Evolutionary conservation across 352 stramenopile species (phyloP), one percentile per base, ranked within the genome.

Genomic region (Globisporangium canariense): DNA sequence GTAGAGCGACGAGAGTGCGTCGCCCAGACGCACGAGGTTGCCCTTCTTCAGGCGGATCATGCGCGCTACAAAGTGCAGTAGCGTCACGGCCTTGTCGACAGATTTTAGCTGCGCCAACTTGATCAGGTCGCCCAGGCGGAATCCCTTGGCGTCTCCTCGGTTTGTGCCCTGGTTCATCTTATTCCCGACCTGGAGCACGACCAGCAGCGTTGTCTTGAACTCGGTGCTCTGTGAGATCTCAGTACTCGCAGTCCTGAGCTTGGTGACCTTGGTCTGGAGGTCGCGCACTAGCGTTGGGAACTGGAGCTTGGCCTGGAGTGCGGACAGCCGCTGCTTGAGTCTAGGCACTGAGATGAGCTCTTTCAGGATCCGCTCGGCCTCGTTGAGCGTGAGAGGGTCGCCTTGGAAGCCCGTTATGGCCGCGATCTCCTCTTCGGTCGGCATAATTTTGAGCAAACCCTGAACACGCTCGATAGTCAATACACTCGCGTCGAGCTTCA

Each of bases 361-460:
- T 64, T 93, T 94, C 14, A 94, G 64, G 18, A 93, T 79, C 0
- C 84, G 77, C 60, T 94, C 83, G 11, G 85, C 86, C 54, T 90
- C 86, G 34, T 91, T 91, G 3, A 94, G 70, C n/a, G 80, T 79
- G 41, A 76, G 62, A 1, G 71, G 66, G 30, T 91, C 83, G 8
- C 86, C 86, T 34, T 76, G 69, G 59, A 88, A 94, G 14, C 76
- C 76, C 18, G 68, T 72, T 60, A 94, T 88, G 20, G 82, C 68
- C 4, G 72, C 76, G 11, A 94, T 86, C 64, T 97, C 90, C 65
- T 97, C 89, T 9, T 91, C 81, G 1, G 89, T 97, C 3, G 90
- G 90, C n/a, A 94, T 68, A 50, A 97, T 93, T 64, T 91, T 91
- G 40, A 96, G 80, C 18, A 97, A 69, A 3, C 85, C 89, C 20